phyloP scores from a whole-genome alignment of 345 rosid species.

The thale cress (Arabidopsis thaliana) region DNA sequence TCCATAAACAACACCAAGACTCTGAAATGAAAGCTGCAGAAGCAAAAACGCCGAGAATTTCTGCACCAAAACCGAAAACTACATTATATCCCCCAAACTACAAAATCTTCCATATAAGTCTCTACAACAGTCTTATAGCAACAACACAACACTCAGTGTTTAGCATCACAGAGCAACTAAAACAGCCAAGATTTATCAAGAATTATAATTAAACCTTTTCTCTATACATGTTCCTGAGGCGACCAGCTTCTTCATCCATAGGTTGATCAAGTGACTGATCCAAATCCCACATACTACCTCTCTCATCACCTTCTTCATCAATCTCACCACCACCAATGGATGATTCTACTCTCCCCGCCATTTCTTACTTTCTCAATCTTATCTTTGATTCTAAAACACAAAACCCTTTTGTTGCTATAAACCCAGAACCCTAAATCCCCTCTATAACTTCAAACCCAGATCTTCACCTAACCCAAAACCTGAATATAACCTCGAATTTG shows the following conservation, averaged over 20 bases:
- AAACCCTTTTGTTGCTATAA: constrained; percentile 15
- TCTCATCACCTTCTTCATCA: constrained; percentile 58
- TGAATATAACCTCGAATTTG: too few species aligned
- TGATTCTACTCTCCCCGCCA: constrained; percentile 58
- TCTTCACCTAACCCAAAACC: not conserved
- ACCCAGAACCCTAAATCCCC: constrained; percentile 38
- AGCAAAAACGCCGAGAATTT: constrained; percentile 61
- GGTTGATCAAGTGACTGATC: constrained; percentile 92
- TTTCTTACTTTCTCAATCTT: constrained; percentile 20
- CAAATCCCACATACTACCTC: constrained; percentile 89
- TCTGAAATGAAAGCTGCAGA: constrained; percentile 71
- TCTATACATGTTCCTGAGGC: constrained; percentile 72
- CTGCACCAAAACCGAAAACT: constrained; percentile 44
- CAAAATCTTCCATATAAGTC: not conserved
- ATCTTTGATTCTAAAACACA: constrained; percentile 25
- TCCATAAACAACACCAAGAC: constrained; percentile 79
- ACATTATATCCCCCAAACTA: not conserved
- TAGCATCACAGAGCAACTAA: not conserved
- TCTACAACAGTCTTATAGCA: not conserved
- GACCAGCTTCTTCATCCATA: constrained; percentile 97
- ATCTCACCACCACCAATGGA: constrained; percentile 52
- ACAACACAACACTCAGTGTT: constrained; percentile 6
- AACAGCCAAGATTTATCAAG: not conserved
- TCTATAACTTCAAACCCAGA: constrained; percentile 11
- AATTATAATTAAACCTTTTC: constrained; percentile 64